Evolutionary conservation across 306 rosid genomes (phyloP).

Genomic region (Castanospermum australe): DNA sequence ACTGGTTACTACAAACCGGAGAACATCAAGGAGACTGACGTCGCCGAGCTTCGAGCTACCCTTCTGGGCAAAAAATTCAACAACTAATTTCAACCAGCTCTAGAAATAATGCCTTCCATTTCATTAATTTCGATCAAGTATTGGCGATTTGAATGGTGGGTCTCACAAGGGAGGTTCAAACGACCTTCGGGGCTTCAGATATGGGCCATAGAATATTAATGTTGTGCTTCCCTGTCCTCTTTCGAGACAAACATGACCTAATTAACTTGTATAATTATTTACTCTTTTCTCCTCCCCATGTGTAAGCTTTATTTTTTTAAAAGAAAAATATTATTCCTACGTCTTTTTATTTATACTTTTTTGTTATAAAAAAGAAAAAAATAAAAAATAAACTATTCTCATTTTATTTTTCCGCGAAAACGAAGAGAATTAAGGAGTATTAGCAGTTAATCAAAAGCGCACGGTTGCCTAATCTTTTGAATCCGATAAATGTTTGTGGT

Average conservation of each 20-base stretch:
- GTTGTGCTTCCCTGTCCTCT: background rate
- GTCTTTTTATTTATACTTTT: too few relatives aligned
- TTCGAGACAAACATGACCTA: background rate
- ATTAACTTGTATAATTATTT: background rate
- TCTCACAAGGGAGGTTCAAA: background rate
- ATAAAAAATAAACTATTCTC: too few relatives aligned
- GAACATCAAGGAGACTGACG: conserved; percentile 64
- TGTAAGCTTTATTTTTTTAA: background rate
- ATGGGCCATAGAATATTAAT: background rate
- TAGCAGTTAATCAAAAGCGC: background rate
- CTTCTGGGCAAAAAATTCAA: conserved; percentile 46
- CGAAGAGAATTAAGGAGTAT: background rate
- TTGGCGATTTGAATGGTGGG: background rate
- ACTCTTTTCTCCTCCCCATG: background rate
- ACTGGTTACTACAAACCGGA: conserved; percentile 86
- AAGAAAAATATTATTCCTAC: too few relatives aligned
- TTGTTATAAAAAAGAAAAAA: too few relatives aligned
- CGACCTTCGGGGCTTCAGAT: background rate
- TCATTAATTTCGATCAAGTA: too few relatives aligned
- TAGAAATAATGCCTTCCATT: too few relatives aligned
- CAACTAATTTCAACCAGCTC: background rate
- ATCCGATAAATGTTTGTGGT: background rate
- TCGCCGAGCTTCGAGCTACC: conserved; percentile 60
- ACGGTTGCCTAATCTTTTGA: background rate
- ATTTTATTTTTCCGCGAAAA: too few relatives aligned